Percentiles rank a stretch among this genome's conserved stretches.
Evolutionary conservation across 2,329 filamentous ascomycete species (phyloP).

Genomic region (Lasiodiplodia citricola): DNA sequence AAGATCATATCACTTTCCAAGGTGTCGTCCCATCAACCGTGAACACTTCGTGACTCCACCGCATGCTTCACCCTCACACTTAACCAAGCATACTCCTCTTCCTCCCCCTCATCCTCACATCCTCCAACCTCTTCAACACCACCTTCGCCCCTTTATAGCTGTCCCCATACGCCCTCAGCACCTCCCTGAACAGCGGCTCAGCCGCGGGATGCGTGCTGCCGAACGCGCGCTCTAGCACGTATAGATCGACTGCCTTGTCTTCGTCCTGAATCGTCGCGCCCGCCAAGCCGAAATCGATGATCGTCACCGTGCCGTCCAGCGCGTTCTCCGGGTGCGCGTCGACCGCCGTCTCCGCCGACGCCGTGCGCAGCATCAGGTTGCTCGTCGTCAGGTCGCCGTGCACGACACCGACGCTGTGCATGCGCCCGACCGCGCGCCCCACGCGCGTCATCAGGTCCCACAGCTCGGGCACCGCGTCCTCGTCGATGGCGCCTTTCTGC

Average conservation of each 20-base stretch:
- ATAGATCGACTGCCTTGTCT: conserved; percentile 93
- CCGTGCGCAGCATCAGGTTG: conserved; percentile 80
- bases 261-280: conserved; percentile 83
- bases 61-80: conserved; percentile 28
- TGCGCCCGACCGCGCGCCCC: conserved; percentile 70
- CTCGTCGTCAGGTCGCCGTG: conserved; percentile 97
- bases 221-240: conserved; percentile 94
- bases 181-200: conserved; percentile 74
- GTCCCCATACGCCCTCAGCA: conserved; percentile 75
- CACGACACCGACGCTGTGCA: conserved; percentile 86
- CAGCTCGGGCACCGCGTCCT: conserved; percentile 44
- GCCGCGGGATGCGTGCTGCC: conserved; percentile 90
- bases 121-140: conserved; percentile 83
- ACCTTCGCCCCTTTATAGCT: conserved; percentile 75
- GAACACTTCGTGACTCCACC: neutral
- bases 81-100: conserved; percentile 98
- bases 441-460: conserved; percentile 71
- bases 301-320: conserved; percentile 74
- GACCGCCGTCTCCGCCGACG: conserved; percentile 19
- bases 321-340: conserved; percentile 29
- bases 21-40: neutral
- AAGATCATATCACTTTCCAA: neutral
- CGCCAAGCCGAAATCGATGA: conserved; percentile 95
- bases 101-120: conserved; percentile 89
- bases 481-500: conserved; percentile 5